These are phyloP conservation scores for Verticillium albo-atrum DNA, from an alignment of 2,329 filamentous ascomycete species.

Conservation along the genomic window DNA sequence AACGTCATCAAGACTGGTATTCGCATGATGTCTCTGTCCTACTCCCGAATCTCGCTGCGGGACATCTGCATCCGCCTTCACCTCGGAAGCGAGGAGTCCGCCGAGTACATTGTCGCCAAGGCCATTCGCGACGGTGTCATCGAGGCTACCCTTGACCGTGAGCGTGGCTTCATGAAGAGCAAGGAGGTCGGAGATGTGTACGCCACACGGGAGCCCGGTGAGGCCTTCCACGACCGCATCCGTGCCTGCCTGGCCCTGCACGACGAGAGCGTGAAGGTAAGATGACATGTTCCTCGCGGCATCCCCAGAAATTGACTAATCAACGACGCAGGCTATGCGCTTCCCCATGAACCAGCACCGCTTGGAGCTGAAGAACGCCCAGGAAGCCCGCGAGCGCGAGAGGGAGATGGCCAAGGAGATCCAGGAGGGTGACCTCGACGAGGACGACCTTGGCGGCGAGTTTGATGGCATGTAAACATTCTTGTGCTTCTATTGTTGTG, in stretches of 20 bases:
- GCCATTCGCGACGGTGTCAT: constrained; percentile 97
- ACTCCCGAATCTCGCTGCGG: constrained; percentile 92
- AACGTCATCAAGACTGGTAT: constrained; percentile 99
- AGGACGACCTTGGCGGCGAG: constrained; percentile 91
- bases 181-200: constrained; percentile 96
- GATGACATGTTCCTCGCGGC: too few species aligned
- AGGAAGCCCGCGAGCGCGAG: constrained; percentile 95
- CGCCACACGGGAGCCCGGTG: constrained; percentile 88
- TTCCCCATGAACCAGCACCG: constrained; percentile 99
- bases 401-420: constrained; percentile 98
- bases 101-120: constrained; percentile 98
- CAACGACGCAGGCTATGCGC: constrained; percentile 71
- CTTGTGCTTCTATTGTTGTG: constrained; percentile 6
- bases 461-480: constrained; percentile 83
- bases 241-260: constrained; percentile 85
- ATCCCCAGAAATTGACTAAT: constrained; percentile 9
- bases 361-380: constrained; percentile 93
- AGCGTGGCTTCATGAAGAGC: constrained; percentile 97
- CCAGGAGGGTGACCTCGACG: constrained; percentile 93
- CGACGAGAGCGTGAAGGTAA: constrained; percentile 96
- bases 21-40: constrained; percentile 97
- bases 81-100: constrained; percentile 91
- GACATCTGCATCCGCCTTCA: constrained; percentile 96
- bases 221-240: constrained; percentile 97
- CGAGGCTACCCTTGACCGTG: constrained; percentile 88